Evolutionary conservation across 2,329 filamentous ascomycete species (phyloP), one percentile per base, ranked within the genome.

Genomic region (Fusarium cyanostomum): DNA sequence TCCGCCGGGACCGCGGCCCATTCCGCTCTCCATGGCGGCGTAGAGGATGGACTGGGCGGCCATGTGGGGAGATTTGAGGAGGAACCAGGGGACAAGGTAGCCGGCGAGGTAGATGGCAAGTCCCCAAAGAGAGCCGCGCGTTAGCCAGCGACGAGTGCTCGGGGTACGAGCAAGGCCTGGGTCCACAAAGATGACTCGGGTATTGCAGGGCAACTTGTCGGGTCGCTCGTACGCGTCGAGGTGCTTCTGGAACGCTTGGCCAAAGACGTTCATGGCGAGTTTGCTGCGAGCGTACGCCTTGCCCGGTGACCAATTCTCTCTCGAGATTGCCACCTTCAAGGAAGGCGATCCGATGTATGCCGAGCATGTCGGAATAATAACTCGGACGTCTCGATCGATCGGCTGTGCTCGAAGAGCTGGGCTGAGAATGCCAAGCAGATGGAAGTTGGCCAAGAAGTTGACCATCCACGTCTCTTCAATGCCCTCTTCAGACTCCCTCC

Each of bases 391-490:
- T 70, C 95, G 87, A 75, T 99, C 95, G 52, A 96, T 88, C 2
- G 95, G 95, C 77, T 99, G 95, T 1, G 91, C 92, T 66, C 92
- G 87, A 59, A 99, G 83, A 0, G 95, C 94, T 0, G 95, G 95
- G 68, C 90, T 95, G 31, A 99, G 82, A 27, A 99, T 96, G 65
- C 91, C 92, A 39, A 99, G 83, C 4, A 99, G 83, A 73, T 99
- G 96, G 79, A 97, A 98, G 76, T 97, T 98, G 63, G 93, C 90
- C 34, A 99, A 84, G 75, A 93, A 99, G 74, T 99, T 99, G 69
- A 98, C 83, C 79, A 93, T 92, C 94, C 94, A 98, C 59, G 91
- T 94, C 66, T 89, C 85, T 73, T 98, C 94, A 12, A 98, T 80
- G 1, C 92, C 93, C 72, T 97, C 93, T 7, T 82, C 78, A 0